Conservation (phyloP, 305 asterid genomes). For the Rubia occidens region DNA sequence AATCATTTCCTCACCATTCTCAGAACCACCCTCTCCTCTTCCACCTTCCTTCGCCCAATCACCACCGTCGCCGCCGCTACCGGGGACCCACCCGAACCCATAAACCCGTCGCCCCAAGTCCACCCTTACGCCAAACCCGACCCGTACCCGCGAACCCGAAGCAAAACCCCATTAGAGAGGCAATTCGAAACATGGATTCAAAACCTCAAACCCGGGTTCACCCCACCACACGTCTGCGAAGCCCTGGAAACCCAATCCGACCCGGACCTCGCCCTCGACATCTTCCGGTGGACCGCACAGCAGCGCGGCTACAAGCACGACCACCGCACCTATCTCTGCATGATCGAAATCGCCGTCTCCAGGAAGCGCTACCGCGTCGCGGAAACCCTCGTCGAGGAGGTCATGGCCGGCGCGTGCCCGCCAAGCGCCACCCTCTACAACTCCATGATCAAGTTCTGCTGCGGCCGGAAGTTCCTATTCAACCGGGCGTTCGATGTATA, state of each 20-base stretch:
- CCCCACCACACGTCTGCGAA: slow-evolving; percentile 53
- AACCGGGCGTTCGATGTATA: slow-evolving; percentile 87
- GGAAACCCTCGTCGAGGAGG: slow-evolving; percentile 71
- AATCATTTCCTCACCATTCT: slow-evolving; percentile 27
- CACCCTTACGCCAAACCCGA: slow-evolving; percentile 19
- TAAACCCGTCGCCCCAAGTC: slow-evolving; percentile 20
- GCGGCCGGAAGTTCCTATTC: slow-evolving; percentile 54
- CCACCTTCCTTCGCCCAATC: slow-evolving; percentile 26
- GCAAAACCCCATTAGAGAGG: slow-evolving; percentile 58
- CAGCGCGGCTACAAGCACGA: slow-evolving; percentile 78
- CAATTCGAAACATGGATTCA: slow-evolving; percentile 76
- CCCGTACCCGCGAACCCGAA: slow-evolving; percentile 25
- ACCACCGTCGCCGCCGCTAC: slow-evolving; percentile 19
- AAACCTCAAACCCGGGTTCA: slow-evolving; percentile 72
- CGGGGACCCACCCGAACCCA: slow-evolving; percentile 20
- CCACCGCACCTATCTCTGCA: slow-evolving; percentile 55
- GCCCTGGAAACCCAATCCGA: slow-evolving; percentile 65
- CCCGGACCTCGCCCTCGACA: slow-evolving; percentile 86
- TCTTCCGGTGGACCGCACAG: slow-evolving; percentile 91
- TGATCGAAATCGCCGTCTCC: slow-evolving; percentile 46
- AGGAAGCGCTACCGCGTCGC: slow-evolving; percentile 58
- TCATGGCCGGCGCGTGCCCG: slow-evolving; percentile 74
- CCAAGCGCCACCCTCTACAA: slow-evolving; percentile 49
- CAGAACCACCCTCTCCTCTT: slow-evolving; percentile 26
- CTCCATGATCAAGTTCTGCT: slow-evolving; percentile 78